Base-by-base conservation (phyloP, 768 basidiomycete species). In the Boletellus emodensis region DNA sequence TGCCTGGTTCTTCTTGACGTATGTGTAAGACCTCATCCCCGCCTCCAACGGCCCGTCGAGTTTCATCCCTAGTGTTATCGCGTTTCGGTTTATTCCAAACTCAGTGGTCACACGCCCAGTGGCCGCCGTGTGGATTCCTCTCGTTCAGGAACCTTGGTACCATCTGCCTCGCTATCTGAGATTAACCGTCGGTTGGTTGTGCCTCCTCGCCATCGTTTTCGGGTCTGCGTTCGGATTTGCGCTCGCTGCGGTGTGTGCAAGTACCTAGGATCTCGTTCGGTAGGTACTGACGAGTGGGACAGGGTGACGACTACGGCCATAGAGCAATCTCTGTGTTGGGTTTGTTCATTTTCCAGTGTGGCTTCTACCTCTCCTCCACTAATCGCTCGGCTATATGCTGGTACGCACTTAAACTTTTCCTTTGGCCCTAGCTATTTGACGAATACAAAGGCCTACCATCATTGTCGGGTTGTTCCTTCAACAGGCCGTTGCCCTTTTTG, bases 221-320 rank as follows among this genome's bases (percentile, higher is more conserved):
- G 92, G 91, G 28, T 91, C 88, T 17, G 91, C 90, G 0, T 94
- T 90, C 64, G 91, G 91, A 10, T 88, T 91, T 71, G 70, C 74
- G 22, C 76, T 86, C 26, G 66, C 76, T 41, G 69, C 63, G 43
- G 87, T 86, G 54, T 38, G 76, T 60, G 43, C 3, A 40, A 28
- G 15, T 40, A 43, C 30, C 36, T 18, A 57, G 24, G 33, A 38
- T 40, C 40, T 45, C 40, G 39, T 44, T 46, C 48, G 39, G 51
- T 53, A 52, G 39, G 51, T 53, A 52, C 55, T 62, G 49, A 60
- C 46, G 26, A 37, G 34, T 33, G 32, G 44, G n/a, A n/a, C 55
- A 83, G 79, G 74, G 71, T 53, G 81, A 85, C 6, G 73, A 71
- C n/a, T 90, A 84, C 61, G 85, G 81, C 26, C 87, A 92, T 61